phyloP scores from a whole-genome alignment of 2,329 filamentous ascomycete species.

The Tolypocladium tropicale region DNA sequence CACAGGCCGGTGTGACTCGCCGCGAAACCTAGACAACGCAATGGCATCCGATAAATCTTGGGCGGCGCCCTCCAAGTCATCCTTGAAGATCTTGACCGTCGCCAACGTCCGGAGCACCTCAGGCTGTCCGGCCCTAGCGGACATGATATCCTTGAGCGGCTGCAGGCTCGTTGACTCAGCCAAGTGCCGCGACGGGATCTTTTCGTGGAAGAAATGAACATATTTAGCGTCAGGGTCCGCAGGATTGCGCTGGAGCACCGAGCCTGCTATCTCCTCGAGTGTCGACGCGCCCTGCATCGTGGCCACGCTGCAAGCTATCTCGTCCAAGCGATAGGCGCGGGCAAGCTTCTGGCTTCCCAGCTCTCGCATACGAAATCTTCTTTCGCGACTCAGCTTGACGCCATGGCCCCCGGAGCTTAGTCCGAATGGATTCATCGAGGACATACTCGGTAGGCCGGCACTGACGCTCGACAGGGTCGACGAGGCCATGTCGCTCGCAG shows the following conservation, averaged over 20 bases:
- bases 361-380: slow-evolving; percentile 70
- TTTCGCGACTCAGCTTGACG: slow-evolving; percentile 62
- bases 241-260: slow-evolving; percentile 62
- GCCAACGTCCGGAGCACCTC: slow-evolving; percentile 64
- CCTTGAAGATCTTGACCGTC: slow-evolving; percentile 64
- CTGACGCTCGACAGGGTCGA: slow-evolving; percentile 48
- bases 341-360: slow-evolving; percentile 70
- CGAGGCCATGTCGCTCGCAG: slow-evolving; percentile 62
- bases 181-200: slow-evolving; percentile 67
- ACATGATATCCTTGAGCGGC: slow-evolving; percentile 58
- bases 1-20: slow-evolving; percentile 40
- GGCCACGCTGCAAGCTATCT: slow-evolving; percentile 73
- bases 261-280: slow-evolving; percentile 63
- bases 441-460: slow-evolving; percentile 21
- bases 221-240: slow-evolving; percentile 66
- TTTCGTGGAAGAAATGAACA: slow-evolving; percentile 89
- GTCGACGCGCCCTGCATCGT: slow-evolving; percentile 74
- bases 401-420: slow-evolving; percentile 41
- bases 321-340: slow-evolving; percentile 69
- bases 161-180: slow-evolving; percentile 60
- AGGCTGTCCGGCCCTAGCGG: slow-evolving; percentile 49
- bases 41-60: slow-evolving; percentile 62
- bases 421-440: slow-evolving; percentile 10
- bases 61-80: slow-evolving; percentile 59
- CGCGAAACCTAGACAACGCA: slow-evolving; percentile 39